These are phyloP conservation scores for Dryadomyces quercivorus DNA, from an alignment of 2,329 filamentous ascomycete species.

Conservation along the genomic window DNA sequence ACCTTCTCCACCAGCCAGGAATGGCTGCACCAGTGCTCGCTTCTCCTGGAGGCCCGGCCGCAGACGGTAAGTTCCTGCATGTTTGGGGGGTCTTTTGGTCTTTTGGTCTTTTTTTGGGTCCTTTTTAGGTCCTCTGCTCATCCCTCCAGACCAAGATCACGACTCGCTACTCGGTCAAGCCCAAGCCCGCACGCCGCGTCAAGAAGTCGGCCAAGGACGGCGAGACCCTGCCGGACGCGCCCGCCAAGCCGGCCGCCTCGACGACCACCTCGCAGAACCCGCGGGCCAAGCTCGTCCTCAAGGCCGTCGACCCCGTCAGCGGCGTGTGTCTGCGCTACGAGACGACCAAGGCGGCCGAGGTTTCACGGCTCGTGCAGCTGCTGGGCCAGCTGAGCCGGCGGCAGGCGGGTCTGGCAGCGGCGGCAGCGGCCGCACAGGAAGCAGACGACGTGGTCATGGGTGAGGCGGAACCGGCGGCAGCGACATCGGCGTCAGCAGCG, in stretches of 20 bases:
- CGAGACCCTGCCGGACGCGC: slow-evolving; percentile 11
- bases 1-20: slow-evolving; percentile 72
- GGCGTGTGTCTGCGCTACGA: slow-evolving; percentile 82
- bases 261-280: slow-evolving; percentile 25
- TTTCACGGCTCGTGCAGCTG: slow-evolving; percentile 66
- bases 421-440: slow-evolving; percentile 28
- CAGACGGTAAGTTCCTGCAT: slow-evolving; percentile 51
- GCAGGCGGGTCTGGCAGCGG: slow-evolving; percentile 43
- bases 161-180: slow-evolving; percentile 73
- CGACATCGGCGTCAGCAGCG: slow-evolving; percentile 3
- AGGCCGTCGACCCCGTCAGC: slow-evolving; percentile 75
- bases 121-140: neutral
- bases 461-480: slow-evolving; percentile 21
- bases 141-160: slow-evolving; percentile 67
- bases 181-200: slow-evolving; percentile 18
- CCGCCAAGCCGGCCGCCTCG: slow-evolving; percentile 17
- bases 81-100: no score
- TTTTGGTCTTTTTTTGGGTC: neutral
- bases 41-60: slow-evolving; percentile 78
- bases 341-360: slow-evolving; percentile 84
- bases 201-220: slow-evolving; percentile 13
- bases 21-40: slow-evolving; percentile 80
- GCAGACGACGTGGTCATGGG: slow-evolving; percentile 17
- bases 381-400: slow-evolving; percentile 64
- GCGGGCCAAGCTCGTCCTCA: slow-evolving; percentile 64